Conservation (phyloP, 2,329 filamentous ascomycete genomes). For the Cytospora piceicola region DNA sequence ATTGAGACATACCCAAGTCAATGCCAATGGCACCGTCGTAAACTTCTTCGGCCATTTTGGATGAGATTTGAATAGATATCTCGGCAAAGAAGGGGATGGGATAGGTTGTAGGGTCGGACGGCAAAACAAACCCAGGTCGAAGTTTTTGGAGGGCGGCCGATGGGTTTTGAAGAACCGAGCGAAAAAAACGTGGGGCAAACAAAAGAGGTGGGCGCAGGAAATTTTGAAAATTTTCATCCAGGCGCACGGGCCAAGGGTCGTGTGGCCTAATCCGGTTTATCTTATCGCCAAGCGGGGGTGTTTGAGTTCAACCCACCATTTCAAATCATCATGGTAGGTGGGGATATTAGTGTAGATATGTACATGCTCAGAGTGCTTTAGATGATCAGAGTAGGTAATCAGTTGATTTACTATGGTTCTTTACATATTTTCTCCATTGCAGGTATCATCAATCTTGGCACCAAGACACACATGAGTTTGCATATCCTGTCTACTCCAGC, state of each 20-base stretch:
- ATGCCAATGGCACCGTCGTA: conserved; percentile 99
- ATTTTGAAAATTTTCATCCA: conserved; percentile 29
- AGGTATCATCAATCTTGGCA: too few relatives aligned
- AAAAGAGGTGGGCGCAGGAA: conserved; percentile 25
- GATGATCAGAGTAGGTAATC: too few relatives aligned
- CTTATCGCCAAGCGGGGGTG: background rate
- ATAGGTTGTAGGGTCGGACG: conserved; percentile 24
- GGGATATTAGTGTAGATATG: background rate
- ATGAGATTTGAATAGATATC: conserved; percentile 22
- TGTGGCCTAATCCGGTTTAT: background rate
- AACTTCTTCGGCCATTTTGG: conserved; percentile 91
- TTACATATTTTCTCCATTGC: too few relatives aligned
- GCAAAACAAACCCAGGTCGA: conserved; percentile 17
- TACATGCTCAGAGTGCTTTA: background rate
- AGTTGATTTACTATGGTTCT: too few relatives aligned
- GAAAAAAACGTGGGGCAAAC: conserved; percentile 27
- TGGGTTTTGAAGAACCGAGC: conserved; percentile 27
- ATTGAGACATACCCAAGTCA: conserved; percentile 80
- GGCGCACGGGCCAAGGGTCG: conserved; percentile 24
- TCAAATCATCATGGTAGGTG: background rate
- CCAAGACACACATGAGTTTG: background rate
- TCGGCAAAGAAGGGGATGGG: conserved; percentile 20
- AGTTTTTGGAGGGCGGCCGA: conserved; percentile 22
- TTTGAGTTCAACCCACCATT: background rate
- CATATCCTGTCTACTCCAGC: background rate